These are phyloP conservation scores for Rhizopus arrhizus DNA, from an alignment of 371 early-diverging fungal species.

Conservation along the genomic window DNA sequence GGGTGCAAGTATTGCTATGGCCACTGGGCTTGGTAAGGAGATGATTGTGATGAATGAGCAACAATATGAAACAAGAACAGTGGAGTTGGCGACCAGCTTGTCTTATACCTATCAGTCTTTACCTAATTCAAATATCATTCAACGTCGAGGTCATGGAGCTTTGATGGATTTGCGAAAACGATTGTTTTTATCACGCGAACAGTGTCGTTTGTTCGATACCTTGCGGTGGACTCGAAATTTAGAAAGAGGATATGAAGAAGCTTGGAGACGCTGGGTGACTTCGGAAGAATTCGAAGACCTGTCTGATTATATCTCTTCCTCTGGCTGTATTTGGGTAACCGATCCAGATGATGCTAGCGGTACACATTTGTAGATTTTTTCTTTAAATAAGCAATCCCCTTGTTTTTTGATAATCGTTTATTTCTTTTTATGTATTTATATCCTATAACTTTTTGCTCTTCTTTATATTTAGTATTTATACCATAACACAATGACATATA, in stretches of 20 bases:
- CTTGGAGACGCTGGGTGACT: conserved; percentile 79
- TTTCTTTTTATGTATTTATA: not conserved
- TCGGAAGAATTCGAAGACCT: conserved; percentile 63
- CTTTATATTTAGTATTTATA: not conserved
- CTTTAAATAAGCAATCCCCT: not conserved
- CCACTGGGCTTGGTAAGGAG: conserved; percentile 80
- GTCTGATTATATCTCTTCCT: not conserved
- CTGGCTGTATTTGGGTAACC: conserved; percentile 50
- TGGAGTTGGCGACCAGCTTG: conserved; percentile 63
- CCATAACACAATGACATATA: conserved; percentile 1
- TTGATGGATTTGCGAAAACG: conserved; percentile 71
- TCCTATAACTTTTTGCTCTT: not conserved
- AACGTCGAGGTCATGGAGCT: conserved; percentile 62
- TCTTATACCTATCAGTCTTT: conserved; percentile 52
- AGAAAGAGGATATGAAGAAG: conserved; percentile 73
- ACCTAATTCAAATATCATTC: conserved; percentile 26
- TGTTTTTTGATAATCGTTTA: not conserved
- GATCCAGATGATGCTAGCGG: conserved; percentile 43
- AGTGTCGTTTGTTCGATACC: conserved; percentile 84
- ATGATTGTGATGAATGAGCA: conserved; percentile 81
- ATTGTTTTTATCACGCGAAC: conserved; percentile 77
- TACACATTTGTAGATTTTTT: not conserved
- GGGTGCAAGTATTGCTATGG: conserved; percentile 84
- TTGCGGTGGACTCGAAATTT: conserved; percentile 85
- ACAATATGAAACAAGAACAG: conserved; percentile 81